Base-by-base conservation (phyloP, 192 early-diverging fungal species). In the Neocallimastix lanati region DNA sequence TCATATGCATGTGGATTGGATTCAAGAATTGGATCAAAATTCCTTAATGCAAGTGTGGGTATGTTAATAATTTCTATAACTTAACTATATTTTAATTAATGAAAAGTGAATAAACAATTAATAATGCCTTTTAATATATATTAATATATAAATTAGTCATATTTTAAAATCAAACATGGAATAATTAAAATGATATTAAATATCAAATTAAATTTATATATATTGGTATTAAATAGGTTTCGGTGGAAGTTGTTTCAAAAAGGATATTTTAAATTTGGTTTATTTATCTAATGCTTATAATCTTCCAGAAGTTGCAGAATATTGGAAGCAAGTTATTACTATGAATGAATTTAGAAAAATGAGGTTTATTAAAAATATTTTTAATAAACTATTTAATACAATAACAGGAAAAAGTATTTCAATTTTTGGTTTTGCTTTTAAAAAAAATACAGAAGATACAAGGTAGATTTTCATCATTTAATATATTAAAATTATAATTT, bases 211-310 rank as follows among this genome's bases (percentile, higher is more conserved):
- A n/a, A n/a, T n/a, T n/a, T n/a, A n/a, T n/a, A n/a, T n/a, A n/a
- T n/a, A n/a, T n/a, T n/a, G n/a, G n/a, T n/a, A n/a, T n/a, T n/a
- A n/a, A n/a, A n/a, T n/a, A 80, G 80, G 40, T 27, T 98, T 98
- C 83, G 96, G 96, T 82, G 96, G 96, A 28, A 92, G 92, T 40
- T 98, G 96, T 85, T 96, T 98, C 86, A 93, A 96, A 85, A 98
- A 98, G 83, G 96, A 98, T 83, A 92, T 98, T 77, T 85, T 92
- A 76, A 95, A 96, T 86, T 85, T 98, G 78, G 93, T 96, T 27
- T 98, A 95, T 85, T 87, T 98, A 78, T 90, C 91, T 76, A 88
- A 92, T 82, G 92, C 91, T 80, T 88, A 96, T 29, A 91, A 91
- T 79, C 86, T 98, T 77, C 92, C 91, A 37, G 94, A 96, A 83